Conservation (phyloP, 169 alveolate species). For the Babesia bigemina region DNA sequence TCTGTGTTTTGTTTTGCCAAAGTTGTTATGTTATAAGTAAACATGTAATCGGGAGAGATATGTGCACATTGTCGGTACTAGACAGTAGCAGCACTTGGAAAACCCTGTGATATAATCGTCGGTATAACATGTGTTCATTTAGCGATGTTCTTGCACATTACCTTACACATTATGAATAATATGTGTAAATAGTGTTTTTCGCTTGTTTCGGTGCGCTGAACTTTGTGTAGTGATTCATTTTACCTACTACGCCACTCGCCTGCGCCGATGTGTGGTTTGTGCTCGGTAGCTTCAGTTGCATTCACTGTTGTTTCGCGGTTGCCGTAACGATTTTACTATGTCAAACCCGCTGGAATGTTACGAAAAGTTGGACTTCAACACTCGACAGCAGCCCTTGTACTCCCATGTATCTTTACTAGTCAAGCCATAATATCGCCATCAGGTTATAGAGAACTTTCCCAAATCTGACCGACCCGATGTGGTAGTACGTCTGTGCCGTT, state of each 20-base stretch:
- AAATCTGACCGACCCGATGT: slow-evolving; percentile 73
- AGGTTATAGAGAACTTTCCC: slow-evolving; percentile 54
- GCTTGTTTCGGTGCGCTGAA: no score
- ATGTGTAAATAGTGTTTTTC: no score
- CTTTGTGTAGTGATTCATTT: no score
- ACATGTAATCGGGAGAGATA: no score
- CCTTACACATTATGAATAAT: not conserved
- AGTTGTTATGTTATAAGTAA: no score
- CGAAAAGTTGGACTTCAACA: slow-evolving; percentile 73
- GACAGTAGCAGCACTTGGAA: no score
- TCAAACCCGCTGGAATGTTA: slow-evolving; percentile 75
- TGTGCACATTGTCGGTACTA: no score
- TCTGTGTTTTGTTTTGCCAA: no score
- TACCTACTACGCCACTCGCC: not conserved
- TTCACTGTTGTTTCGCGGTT: not conserved
- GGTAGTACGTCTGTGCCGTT: slow-evolving; percentile 79
- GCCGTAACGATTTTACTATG: slow-evolving; percentile 31
- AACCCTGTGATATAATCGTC: not conserved
- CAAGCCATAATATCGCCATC: not conserved
- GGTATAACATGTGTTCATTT: not conserved
- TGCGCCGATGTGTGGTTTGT: not conserved
- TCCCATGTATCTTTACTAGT: slow-evolving; percentile 65
- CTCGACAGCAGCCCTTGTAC: slow-evolving; percentile 69
- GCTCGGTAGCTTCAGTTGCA: not conserved
- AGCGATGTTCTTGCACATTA: not conserved